Evolutionary conservation across 2,329 filamentous ascomycete species (phyloP).

Genomic region (Claviceps sp.): DNA sequence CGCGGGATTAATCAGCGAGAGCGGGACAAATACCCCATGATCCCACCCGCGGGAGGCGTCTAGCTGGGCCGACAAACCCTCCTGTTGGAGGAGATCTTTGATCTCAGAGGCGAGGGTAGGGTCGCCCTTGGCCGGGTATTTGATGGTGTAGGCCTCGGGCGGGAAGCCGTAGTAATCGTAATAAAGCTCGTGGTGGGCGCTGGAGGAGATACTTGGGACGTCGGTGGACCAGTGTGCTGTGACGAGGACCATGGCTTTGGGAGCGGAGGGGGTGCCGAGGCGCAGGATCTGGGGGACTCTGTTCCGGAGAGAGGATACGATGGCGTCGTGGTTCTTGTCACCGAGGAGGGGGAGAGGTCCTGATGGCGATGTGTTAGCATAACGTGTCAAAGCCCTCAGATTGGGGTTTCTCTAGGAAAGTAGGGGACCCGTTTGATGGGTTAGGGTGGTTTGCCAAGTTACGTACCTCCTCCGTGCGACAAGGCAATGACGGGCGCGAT

Average conservation of each 20-base stretch:
- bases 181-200: conserved; percentile 29
- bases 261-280: conserved; percentile 35
- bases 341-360: conserved; percentile 45
- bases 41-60: conserved; percentile 37
- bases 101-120: conserved; percentile 38
- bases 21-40: conserved; percentile 46
- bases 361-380: conserved; percentile 6
- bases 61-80: conserved; percentile 29
- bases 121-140: conserved; percentile 42
- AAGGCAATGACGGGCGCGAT: conserved; percentile 32
- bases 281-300: conserved; percentile 41
- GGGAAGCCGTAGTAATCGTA: conserved; percentile 51
- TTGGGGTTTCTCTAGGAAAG: no score
- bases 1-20: conserved; percentile 38
- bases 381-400: no score
- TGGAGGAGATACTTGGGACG: conserved; percentile 37
- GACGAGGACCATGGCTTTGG: conserved; percentile 39
- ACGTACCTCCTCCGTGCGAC: conserved; percentile 33
- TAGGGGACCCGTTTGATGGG: no score
- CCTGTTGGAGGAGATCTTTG: conserved; percentile 27
- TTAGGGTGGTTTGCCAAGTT: no score
- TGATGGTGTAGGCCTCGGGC: conserved; percentile 37
- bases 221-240: conserved; percentile 44
- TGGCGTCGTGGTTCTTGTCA: conserved; percentile 36
- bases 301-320: conserved; percentile 37